phyloP scores from a whole-genome alignment of 1,284 basidiomycete genomes.

The Tylopilus sp. region DNA sequence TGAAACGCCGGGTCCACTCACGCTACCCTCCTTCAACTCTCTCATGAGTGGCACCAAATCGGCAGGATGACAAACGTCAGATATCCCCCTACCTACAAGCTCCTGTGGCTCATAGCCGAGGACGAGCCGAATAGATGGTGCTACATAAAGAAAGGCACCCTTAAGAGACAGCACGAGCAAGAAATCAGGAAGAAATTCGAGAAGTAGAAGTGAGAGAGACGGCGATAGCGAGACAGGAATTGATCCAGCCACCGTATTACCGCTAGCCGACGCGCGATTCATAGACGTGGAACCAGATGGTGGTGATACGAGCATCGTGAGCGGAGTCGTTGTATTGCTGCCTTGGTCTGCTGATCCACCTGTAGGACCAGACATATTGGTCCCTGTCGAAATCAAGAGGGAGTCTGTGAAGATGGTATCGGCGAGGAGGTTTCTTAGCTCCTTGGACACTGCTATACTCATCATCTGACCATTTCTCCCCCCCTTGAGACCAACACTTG shows the following conservation, averaged over 20 bases:
- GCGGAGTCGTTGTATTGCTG: slow-evolving; percentile 13
- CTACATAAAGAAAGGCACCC: slow-evolving; percentile 89
- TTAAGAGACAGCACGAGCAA: slow-evolving; percentile 89
- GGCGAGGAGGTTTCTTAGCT: slow-evolving; percentile 39
- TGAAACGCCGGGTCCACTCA: slow-evolving; percentile 27
- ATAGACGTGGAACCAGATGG: slow-evolving; percentile 13
- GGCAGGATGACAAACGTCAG: slow-evolving; percentile 80
- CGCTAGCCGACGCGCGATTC: slow-evolving; percentile 10
- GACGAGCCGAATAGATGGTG: slow-evolving; percentile 69
- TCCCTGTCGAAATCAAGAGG: slow-evolving; percentile 33
- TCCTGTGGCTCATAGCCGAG: slow-evolving; percentile 81
- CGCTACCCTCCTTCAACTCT: slow-evolving; percentile 80
- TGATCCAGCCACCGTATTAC: slow-evolving; percentile 29
- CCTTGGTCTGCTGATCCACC: slow-evolving; percentile 14
- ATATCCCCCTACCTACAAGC: slow-evolving; percentile 71
- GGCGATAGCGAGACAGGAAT: slow-evolving; percentile 32
- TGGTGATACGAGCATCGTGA: slow-evolving; percentile 20
- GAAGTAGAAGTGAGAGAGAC: slow-evolving; percentile 56
- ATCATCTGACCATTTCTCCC: slow-evolving; percentile 36
- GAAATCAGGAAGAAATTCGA: slow-evolving; percentile 72
- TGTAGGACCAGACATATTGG: slow-evolving; percentile 30
- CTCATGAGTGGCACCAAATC: slow-evolving; percentile 89
- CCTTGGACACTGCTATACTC: slow-evolving; percentile 38
- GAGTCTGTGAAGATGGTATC: slow-evolving; percentile 38
- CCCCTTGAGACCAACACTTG: slow-evolving; percentile 23